Conservation (phyloP, 352 stramenopile species). For the Phytophthora crassamura region DNA sequence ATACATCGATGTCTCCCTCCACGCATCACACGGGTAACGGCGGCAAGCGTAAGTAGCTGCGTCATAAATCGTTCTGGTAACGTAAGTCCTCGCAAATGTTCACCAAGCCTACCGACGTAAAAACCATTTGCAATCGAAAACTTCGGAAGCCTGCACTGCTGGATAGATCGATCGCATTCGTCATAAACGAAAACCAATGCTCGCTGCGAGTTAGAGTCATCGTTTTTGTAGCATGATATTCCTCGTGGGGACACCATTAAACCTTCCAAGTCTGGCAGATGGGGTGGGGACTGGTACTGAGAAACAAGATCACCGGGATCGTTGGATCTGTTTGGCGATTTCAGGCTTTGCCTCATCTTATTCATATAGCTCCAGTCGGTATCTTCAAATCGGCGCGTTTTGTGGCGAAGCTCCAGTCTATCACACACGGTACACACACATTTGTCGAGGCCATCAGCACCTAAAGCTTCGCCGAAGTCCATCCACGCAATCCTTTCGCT, state of each 20-base stretch:
- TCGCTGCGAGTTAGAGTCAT: background rate
- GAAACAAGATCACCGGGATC: background rate
- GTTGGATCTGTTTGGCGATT: background rate
- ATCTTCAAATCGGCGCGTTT: background rate
- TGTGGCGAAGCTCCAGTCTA: background rate
- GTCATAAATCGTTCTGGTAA: background rate
- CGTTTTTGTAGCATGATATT: background rate
- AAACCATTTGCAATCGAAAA: conserved; percentile 5
- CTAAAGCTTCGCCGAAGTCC: background rate
- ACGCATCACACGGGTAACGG: background rate
- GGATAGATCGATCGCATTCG: background rate
- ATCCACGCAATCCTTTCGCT: background rate
- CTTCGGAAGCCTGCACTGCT: background rate
- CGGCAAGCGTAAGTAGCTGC: background rate
- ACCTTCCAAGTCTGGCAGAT: background rate
- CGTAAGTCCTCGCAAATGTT: background rate
- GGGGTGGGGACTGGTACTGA: background rate
- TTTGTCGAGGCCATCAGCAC: background rate
- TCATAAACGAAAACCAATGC: background rate
- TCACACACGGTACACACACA: conserved; percentile 14
- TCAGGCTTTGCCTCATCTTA: background rate
- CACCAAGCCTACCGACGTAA: conserved; percentile 1
- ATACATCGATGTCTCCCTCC: too few species aligned
- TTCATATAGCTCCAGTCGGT: background rate
- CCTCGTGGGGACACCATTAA: background rate